Evolutionary conservation across 805 yeast genomes (phyloP), one percentile per base, ranked within the genome.

Genomic region (Metschnikowia continentalis): DNA sequence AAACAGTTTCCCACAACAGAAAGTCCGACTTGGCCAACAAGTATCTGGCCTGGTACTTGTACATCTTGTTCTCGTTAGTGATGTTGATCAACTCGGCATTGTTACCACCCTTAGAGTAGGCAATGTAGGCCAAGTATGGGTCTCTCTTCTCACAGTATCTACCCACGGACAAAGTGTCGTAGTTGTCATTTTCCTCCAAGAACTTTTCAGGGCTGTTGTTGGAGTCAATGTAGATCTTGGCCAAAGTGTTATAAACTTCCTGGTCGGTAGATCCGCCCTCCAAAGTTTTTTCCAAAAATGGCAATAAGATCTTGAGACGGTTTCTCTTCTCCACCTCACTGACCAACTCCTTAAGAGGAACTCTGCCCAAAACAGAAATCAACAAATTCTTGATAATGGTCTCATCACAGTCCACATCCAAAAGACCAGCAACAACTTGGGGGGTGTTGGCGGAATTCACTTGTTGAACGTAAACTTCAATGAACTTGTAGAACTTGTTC

Each of bases 131-230:
- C 67, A 94, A 78, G 74, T 90, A 94, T 55, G 99, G 99, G 66
- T 94, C 99, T 72, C 99, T 88, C 82, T 89, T 92, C 74, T 94
- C 99, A 79, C 99, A 94, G 77, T 94, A 94, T 67, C 83, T 90
- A 78, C 99, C 99, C 58, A 94, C 97, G 62, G 87, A 87, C 60
- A 88, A 76, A n/a, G 98, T 86, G 72, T 94, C 95, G 73, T 94
- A 94, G 64, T 80, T 79, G 60, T 84, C 79, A 70, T 94, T 94
- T 71, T 92, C 98, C 66, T 84, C 86, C 75, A 94, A 80, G 78
- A 94, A 94, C 70, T 90, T 90, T 70, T 94, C 99, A 35, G 99
- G 98, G 61, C 90, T 87, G 76, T 94, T 94, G 79, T 94, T 94
- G 53, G 96, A 88, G 70, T 94, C 99, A 64, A 94, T 94, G 78